phyloP scores from a whole-genome alignment of 106 monocot species.

The Hemerocallis citrina region DNA sequence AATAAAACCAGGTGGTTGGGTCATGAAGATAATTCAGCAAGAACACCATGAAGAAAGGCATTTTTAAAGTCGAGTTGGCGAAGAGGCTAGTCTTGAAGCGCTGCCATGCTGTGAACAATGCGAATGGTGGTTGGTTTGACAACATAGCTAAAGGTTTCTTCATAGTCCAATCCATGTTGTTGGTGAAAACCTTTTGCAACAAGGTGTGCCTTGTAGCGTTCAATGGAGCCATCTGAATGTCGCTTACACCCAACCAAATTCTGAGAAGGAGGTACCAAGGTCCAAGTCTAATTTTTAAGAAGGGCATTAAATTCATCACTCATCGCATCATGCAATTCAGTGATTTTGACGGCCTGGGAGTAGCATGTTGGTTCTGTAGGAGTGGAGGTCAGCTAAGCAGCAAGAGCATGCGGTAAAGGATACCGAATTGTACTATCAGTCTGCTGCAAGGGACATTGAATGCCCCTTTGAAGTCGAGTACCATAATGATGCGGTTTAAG shows the following conservation, averaged over 20 bases:
- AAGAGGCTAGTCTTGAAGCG: not conserved
- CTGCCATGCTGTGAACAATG: not conserved
- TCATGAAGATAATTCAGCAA: not conserved
- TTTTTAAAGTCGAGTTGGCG: conserved; percentile 1
- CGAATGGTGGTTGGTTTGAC: not conserved
- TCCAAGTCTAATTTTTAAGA: not conserved
- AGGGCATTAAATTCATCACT: not conserved
- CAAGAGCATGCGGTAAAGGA: not conserved
- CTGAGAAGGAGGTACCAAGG: not conserved
- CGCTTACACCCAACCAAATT: conserved; percentile 4
- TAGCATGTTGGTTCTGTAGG: conserved; percentile 4
- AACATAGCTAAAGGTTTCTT: conserved; percentile 1
- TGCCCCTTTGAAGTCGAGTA: not conserved
- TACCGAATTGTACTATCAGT: not conserved
- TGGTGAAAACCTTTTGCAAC: conserved; percentile 13
- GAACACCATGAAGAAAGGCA: not conserved
- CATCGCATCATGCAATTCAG: not conserved
- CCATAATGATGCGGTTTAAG: not conserved
- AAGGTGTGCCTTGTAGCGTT: not conserved
- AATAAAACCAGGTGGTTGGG: not conserved
- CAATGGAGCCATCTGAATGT: not conserved
- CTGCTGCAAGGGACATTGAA: not conserved
- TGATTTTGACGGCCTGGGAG: not conserved
- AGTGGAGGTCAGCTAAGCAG: not conserved
- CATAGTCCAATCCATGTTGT: not conserved